Percentiles rank a stretch among this genome's conserved stretches.
Conservation (phyloP, 2,329 filamentous ascomycete species). For the Ilyonectria robusta region DNA sequence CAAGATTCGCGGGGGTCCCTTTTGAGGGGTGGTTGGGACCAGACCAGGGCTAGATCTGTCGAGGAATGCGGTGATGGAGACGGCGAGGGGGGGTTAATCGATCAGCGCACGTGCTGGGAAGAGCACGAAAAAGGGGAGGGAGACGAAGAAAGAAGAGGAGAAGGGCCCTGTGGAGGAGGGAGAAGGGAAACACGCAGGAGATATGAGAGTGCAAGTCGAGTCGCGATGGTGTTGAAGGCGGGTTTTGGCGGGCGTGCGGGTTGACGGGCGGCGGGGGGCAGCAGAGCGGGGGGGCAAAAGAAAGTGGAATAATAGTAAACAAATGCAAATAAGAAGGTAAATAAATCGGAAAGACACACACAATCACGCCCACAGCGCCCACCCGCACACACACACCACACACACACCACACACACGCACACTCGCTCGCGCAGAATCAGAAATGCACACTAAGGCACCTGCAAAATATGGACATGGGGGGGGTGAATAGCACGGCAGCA, state of each 20-base stretch:
- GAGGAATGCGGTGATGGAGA: conserved; percentile 29
- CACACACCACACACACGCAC: neutral
- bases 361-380: conserved; percentile 1
- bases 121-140: conserved; percentile 13
- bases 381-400: neutral
- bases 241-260: conserved; percentile 12
- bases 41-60: conserved; percentile 30
- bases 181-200: conserved; percentile 16
- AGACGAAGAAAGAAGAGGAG: conserved; percentile 26
- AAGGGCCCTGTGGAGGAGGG: conserved; percentile 4
- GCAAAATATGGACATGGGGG: neutral
- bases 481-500: neutral
- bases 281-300: conserved; percentile 24
- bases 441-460: neutral
- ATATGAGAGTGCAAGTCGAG: neutral
- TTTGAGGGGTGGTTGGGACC: conserved; percentile 39
- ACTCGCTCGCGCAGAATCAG: neutral
- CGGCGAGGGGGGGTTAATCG: conserved; percentile 10
- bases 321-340: conserved; percentile 36
- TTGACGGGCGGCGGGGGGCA: conserved; percentile 25
- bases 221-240: conserved; percentile 15
- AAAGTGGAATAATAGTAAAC: conserved; percentile 44
- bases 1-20: conserved; percentile 46
- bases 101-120: conserved; percentile 11
- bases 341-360: conserved; percentile 25